These are phyloP conservation scores for Boletus vinaceobasis DNA, from an alignment of 768 basidiomycete species.

Conservation along the genomic window DNA sequence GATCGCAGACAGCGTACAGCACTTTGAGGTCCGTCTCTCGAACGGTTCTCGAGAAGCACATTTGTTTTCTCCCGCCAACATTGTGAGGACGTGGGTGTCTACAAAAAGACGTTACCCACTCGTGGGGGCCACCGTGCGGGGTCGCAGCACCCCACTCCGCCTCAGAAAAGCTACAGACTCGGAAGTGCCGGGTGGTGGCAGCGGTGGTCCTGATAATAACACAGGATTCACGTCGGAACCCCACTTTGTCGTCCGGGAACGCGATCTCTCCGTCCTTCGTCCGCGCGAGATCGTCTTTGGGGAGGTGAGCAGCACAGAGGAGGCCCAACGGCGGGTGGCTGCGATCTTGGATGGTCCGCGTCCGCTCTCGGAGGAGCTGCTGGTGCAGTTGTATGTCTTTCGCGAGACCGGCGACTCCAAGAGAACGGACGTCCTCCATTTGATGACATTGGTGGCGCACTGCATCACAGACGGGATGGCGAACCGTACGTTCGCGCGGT, in stretches of 20 bases:
- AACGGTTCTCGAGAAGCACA: constrained; percentile 23
- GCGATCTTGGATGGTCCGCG: constrained; percentile 33
- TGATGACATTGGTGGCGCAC: constrained; percentile 46
- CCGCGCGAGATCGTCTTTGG: constrained; percentile 41
- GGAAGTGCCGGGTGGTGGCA: too few relatives aligned
- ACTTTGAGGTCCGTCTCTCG: constrained; percentile 24
- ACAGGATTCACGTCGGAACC: constrained; percentile 8
- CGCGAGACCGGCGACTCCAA: constrained; percentile 33
- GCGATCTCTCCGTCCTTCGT: constrained; percentile 28
- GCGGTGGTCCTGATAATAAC: neutral
- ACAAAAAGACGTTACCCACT: constrained; percentile 51
- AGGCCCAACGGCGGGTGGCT: constrained; percentile 30
- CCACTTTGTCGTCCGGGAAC: constrained; percentile 41
- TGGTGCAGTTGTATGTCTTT: constrained; percentile 43
- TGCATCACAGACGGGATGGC: constrained; percentile 49
- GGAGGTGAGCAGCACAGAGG: constrained; percentile 32
- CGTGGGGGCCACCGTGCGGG: constrained; percentile 40
- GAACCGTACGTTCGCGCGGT: constrained; percentile 39
- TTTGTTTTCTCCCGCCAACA: constrained; percentile 32
- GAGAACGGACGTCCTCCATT: constrained; percentile 34
- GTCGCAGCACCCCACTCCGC: neutral
- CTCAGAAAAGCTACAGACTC: neutral
- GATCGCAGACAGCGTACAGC: constrained; percentile 42
- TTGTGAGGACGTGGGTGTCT: constrained; percentile 42
- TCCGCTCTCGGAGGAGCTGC: constrained; percentile 40